Base-by-base conservation (phyloP, 108 stramenopile species). In the Cyclostephanos tholiformis region DNA sequence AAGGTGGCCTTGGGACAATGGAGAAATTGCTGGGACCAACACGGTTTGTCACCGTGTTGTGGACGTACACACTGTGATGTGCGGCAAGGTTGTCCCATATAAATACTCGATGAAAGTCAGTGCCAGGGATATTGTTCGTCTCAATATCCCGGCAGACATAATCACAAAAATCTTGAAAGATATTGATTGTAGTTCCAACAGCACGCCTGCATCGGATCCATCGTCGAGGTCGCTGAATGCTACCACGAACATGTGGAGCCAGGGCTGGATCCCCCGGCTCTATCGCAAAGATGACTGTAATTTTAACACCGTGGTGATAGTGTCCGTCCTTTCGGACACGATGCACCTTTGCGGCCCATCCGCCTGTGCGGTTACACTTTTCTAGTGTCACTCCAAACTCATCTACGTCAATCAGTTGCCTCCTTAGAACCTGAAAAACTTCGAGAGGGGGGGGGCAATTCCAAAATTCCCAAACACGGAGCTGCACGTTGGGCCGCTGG, bases 51-150 rank as follows among this genome's bases (percentile, higher is more conserved):
- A 69, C 52, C 30, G 55, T 69, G 35, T 69, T 52, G 53, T 52
- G 30, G 36, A 69, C 67, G 35, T 69, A 69, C 20, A 49, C 52
- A 17, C 53, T 55, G 56, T 69, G 67, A 69, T 69, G 67, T 25
- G 67, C 27, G 13, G 16, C 41, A 22, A 69, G 67, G 22, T 69
- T 69, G 67, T 70, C 69, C 58, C 69, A 70, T 0, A 70, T 43
- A 14, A 70, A 59, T 16, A 70, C 53, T 2, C 58, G 38, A 44
- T 70, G 69, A 16, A 27, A 57, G n/a, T 70, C 69, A 22, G 69
- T 70, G 7, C 22, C 38, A n/a, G 56, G n/a, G 43, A 60, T 57
- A n/a, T 13, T 16, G 44, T 58, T 70, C 27, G 19, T 20, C 44
- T 70, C 69, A 39, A 70, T 70, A 70, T 58, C 58, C n/a, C 23